Evolutionary conservation across 768 basidiomycete genomes (phyloP), one percentile per base, ranked within the genome.

Genomic region (Boletus rubroflammeus): DNA sequence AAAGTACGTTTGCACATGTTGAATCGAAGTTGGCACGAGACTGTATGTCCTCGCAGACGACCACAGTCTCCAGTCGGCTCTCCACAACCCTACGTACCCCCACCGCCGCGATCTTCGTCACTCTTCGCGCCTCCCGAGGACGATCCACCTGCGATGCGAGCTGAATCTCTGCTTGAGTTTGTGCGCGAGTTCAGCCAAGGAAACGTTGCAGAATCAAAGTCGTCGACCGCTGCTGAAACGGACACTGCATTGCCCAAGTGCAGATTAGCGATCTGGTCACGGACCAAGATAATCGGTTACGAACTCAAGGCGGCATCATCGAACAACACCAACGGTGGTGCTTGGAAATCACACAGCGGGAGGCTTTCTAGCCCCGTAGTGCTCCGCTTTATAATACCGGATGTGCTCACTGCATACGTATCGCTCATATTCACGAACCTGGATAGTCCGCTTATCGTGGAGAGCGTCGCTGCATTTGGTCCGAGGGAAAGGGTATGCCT

Each of bases 381-480:
- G 39, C 63, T 91, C 29, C 81, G 86, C 38, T 80, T 87, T 57
- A 74, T 73, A 15, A 81, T 89, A 51, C 73, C 74, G 2, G 86
- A 91, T 59, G 83, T 90, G 45, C 69, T 90, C 52, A 81, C 76
- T 6, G 82, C 83, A 52, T 90, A 84, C 72, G 63, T 90, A 41
- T 81, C 79, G 6, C 68, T 84, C 34, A 75, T 72, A 31, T 72
- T 76, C 49, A 68, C 62, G 3, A 61, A 58, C 28, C 54, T 66
- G 34, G 71, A 73, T 19, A 72, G 72, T 35, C 59, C 67, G n/a
- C 70, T 83, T 36, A 58, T 79, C 13, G 78, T 85, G 29, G 86
- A 88, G 62, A 85, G 77, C 51, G 76, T 87, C 41, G 77, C 82
- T n/a, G 80, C 78, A 10, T 88, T 90, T 66, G 88, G 86, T 6